Conservation (phyloP, 345 rosid species). For the Syzygium oleosum region DNA sequence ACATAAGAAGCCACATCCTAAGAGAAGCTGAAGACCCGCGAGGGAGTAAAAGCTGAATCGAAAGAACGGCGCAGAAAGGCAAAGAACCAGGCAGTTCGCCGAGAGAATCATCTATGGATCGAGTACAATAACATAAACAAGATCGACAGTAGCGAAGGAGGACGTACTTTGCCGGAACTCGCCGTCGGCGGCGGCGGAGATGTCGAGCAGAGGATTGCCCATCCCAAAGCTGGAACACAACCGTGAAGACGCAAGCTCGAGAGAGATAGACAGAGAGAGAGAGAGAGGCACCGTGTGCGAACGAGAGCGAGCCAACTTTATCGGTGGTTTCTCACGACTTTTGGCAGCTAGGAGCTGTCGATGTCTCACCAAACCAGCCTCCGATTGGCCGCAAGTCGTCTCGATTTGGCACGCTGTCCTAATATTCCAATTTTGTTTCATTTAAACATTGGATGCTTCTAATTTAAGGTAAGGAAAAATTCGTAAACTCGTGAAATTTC, state of each 20-base stretch:
- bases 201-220: constrained; percentile 97
- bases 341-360: too few species aligned
- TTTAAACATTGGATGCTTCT: too few species aligned
- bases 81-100: neutral
- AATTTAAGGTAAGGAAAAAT: too few species aligned
- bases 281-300: neutral
- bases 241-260: neutral
- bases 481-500: too few species aligned
- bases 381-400: too few species aligned
- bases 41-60: too few species aligned
- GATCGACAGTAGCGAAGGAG: neutral
- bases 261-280: too few species aligned
- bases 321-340: too few species aligned
- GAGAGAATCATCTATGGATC: neutral
- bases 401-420: too few species aligned
- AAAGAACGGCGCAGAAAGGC: neutral
- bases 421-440: too few species aligned
- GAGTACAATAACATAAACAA: neutral
- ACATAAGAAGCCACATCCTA: neutral
- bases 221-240: constrained; percentile 38
- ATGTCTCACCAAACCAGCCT: too few species aligned
- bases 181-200: constrained; percentile 81
- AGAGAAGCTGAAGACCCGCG: neutral
- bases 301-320: too few species aligned
- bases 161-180: constrained; percentile 62